Evolutionary conservation across 257 asterid species (phyloP), one percentile per base, ranked within the genome.

Genomic region (Datura wrightii): DNA sequence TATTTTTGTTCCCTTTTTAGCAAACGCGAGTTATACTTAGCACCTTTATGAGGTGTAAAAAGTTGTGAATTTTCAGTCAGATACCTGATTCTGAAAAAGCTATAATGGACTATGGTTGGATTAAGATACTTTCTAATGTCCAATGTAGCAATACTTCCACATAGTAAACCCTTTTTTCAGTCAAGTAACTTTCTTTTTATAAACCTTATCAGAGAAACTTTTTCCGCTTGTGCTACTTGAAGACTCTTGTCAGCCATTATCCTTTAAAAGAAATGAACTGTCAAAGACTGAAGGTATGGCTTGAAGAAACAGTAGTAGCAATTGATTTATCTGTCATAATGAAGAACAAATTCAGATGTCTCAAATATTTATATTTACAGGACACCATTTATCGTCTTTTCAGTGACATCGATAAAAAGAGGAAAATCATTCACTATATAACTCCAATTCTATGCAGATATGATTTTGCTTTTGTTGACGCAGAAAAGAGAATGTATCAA

Each of bases 401-500:
- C 60, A 24, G 60, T 3, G 24, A 48, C 19, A 31, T 76, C 4
- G 14, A 24, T 4, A 14, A 7, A 74, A 76, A 78, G 15, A 78
- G 63, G 15, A 34, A 78, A 31, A 15, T 31, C 34, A 3, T 19
- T 74, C 79, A 85, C 87, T n/a, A 34, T 70, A 52, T 85, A 84
- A 9, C 79, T 82, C 34, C 87, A 82, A 42, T 8, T 66, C 83
- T 85, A 10, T 90, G 90, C 84, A 93, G 98, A 89, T 96, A 93
- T 80, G 99, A 96, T 90, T 96, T 96, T 88, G 98, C 98, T 36
- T 94, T 96, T 86, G 88, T 96, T 80, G 98, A 96, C 39, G 99
- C 99, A 11, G 99, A 96, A 83, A 96, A 96, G 97, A 91, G 88
- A 90, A 93, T 92, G 97, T 94, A 96, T 88, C 97, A 86, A 81